These are phyloP conservation scores for Nadsonia starkeyi-henricii DNA, from an alignment of 1,139 yeast genomes.

Conservation along the genomic window DNA sequence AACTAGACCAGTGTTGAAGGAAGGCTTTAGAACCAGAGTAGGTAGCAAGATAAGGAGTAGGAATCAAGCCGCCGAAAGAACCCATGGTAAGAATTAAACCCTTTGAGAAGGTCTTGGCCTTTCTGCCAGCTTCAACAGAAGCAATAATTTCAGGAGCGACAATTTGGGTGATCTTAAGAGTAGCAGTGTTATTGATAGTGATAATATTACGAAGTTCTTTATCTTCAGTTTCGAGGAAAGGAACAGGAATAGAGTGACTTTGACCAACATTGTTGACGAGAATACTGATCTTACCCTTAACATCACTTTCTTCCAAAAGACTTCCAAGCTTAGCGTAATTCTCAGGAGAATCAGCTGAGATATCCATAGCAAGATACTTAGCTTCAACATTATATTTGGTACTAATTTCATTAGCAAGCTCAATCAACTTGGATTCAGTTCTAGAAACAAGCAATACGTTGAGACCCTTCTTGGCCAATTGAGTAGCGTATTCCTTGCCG, in stretches of 20 bases:
- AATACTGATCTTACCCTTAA: slow-evolving; percentile 35
- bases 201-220: slow-evolving; percentile 66
- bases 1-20: slow-evolving; percentile 82
- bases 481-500: slow-evolving; percentile 81
- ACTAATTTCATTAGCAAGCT: slow-evolving; percentile 49
- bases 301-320: slow-evolving; percentile 30
- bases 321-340: slow-evolving; percentile 42
- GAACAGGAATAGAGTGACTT: slow-evolving; percentile 89
- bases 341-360: slow-evolving; percentile 38
- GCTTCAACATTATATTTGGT: slow-evolving; percentile 48
- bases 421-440: slow-evolving; percentile 62
- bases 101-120: slow-evolving; percentile 15
- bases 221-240: slow-evolving; percentile 67
- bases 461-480: slow-evolving; percentile 75
- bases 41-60: slow-evolving; percentile 83
- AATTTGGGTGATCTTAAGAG: slow-evolving; percentile 67
- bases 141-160: slow-evolving; percentile 53
- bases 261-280: slow-evolving; percentile 88
- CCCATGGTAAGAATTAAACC: slow-evolving; percentile 92
- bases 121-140: slow-evolving; percentile 30
- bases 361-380: slow-evolving; percentile 65
- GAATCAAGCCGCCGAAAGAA: slow-evolving; percentile 87
- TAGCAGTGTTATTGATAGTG: slow-evolving; percentile 73
- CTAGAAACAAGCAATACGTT: slow-evolving; percentile 75
- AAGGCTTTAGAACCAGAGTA: slow-evolving; percentile 96